A percentile compares a stretch with the other conserved stretches of the same genome.
Evolutionary conservation across 2,329 filamentous ascomycete species (phyloP).

Genomic region (Xylariaceae sp.): DNA sequence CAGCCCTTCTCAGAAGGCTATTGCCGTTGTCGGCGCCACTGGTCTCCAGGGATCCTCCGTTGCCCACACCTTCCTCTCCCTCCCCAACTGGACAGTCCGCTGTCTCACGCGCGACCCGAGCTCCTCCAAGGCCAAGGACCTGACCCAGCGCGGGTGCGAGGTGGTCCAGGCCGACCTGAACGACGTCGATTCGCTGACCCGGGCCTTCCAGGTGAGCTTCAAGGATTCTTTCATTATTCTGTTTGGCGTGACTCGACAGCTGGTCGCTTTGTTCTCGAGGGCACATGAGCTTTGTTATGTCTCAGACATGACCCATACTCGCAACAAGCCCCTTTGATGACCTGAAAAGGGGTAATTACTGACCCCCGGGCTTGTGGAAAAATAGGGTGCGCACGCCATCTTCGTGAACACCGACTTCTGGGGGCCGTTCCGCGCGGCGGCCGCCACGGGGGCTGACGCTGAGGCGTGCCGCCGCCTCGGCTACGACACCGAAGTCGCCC

Average conservation of each 20-base stretch:
- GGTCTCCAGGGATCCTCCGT: slow-evolving; percentile 16
- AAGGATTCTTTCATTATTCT: no score
- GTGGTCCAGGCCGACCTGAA: slow-evolving; percentile 10
- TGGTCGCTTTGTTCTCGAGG: no score
- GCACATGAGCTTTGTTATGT: no score
- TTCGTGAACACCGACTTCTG: slow-evolving; percentile 17
- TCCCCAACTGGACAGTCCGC: slow-evolving; percentile 11
- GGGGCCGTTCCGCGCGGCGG: slow-evolving; percentile 5
- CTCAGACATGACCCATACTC: no score
- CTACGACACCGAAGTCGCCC: slow-evolving; percentile 6
- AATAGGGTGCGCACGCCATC: slow-evolving; percentile 13
- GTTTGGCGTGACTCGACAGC: no score
- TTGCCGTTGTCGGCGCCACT: slow-evolving; percentile 15
- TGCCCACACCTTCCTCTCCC: slow-evolving; percentile 8
- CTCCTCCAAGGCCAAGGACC: slow-evolving; percentile 7
- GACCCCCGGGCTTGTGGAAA: no score
- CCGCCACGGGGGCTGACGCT: slow-evolving; percentile 3
- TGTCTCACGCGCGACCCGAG: slow-evolving; percentile 9
- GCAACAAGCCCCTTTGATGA: no score
- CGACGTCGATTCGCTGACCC: slow-evolving; percentile 5
- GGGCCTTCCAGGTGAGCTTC: slow-evolving; percentile 14
- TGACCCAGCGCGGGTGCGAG: slow-evolving; percentile 10
- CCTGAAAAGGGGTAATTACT: no score
- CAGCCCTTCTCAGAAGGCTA: slow-evolving; percentile 6
- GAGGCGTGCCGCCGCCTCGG: slow-evolving; percentile 5